These are phyloP conservation scores for Cladophialophora immunda DNA, from an alignment of 2,329 filamentous ascomycete species.

Conservation along the genomic window DNA sequence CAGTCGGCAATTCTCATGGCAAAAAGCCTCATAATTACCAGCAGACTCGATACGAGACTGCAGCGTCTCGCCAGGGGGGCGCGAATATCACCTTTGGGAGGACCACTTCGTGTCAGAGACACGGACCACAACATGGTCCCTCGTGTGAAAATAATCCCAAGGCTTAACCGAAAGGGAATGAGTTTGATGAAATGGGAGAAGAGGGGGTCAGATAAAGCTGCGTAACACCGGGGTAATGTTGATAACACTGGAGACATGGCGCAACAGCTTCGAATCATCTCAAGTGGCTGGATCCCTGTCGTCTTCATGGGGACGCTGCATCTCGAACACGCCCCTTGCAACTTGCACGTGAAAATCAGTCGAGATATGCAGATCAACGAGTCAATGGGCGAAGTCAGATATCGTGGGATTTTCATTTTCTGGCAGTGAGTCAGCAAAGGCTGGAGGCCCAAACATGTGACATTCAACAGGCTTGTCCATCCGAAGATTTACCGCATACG, in stretches of 20 bases:
- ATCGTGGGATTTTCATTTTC: neutral
- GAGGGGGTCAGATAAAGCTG: constrained; percentile 22
- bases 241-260: constrained; percentile 14
- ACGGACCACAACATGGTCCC: neutral
- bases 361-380: neutral
- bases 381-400: neutral
- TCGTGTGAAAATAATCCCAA: neutral
- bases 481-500: constrained; percentile 16
- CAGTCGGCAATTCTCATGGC: neutral
- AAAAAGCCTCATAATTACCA: neutral
- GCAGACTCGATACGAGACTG: constrained; percentile 13
- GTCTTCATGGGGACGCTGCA: neutral
- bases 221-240: constrained; percentile 11
- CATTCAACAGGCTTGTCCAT: neutral
- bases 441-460: constrained; percentile 16
- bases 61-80: neutral
- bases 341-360: constrained; percentile 24
- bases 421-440: constrained; percentile 12
- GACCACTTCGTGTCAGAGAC: constrained; percentile 5
- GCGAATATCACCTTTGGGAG: neutral
- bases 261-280: constrained; percentile 15
- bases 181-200: constrained; percentile 5
- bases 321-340: constrained; percentile 2
- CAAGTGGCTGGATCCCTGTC: constrained; percentile 4
- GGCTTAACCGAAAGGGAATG: constrained; percentile 12